Conservation (phyloP, 1,139 yeast genomes). For the Nakaseomyces sp. region DNA sequence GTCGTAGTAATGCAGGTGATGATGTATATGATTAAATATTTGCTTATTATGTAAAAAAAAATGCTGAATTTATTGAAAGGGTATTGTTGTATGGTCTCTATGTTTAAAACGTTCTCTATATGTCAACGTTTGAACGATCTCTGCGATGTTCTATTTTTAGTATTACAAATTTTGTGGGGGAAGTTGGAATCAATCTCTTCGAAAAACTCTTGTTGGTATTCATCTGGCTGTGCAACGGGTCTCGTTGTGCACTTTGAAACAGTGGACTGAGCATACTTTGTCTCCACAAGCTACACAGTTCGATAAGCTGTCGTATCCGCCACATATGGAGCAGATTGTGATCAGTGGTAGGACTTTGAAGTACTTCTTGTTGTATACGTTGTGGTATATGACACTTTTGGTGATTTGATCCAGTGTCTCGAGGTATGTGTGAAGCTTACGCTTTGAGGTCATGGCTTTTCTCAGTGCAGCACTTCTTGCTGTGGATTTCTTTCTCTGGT, state of each 20-base stretch:
- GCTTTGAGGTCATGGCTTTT: slow-evolving; percentile 25
- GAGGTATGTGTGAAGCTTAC: slow-evolving; percentile 27
- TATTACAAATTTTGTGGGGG: no score
- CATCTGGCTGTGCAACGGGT: slow-evolving; percentile 23
- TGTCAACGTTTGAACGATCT: no score
- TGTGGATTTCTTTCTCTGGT: slow-evolving; percentile 18
- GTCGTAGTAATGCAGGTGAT: no score
- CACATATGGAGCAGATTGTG: slow-evolving; percentile 30
- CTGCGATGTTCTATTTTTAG: no score
- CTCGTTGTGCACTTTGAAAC: slow-evolving; percentile 29
- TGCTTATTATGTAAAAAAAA: no score
- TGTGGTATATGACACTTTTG: slow-evolving; percentile 26
- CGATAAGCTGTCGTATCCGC: slow-evolving; percentile 28
- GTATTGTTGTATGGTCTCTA: no score
- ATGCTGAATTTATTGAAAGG: no score
- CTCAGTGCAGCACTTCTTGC: slow-evolving; percentile 27
- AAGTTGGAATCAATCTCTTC: no score
- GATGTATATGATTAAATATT: no score
- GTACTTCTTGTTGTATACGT: slow-evolving; percentile 29
- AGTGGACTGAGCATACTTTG: slow-evolving; percentile 28
- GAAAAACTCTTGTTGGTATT: no score
- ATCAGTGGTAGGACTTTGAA: slow-evolving; percentile 30
- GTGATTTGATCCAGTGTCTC: slow-evolving; percentile 29
- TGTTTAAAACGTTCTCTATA: no score
- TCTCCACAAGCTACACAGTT: slow-evolving; percentile 30